Evolutionary conservation across 225 moss, liverwort and hornwort species (phyloP).

Genomic region (Thuidium tamariscinum): DNA sequence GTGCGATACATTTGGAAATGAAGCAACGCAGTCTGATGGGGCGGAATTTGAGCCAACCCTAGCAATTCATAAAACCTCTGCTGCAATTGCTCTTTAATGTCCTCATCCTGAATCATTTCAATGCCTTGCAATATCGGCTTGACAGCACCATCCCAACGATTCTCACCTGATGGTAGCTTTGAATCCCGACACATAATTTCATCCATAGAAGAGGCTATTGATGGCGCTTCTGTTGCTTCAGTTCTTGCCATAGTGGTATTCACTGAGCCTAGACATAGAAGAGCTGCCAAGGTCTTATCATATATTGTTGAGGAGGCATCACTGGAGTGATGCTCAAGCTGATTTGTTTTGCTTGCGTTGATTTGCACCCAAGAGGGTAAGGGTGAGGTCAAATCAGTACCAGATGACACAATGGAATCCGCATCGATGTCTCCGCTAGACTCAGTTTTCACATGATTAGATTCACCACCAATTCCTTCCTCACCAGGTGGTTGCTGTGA

Average conservation of each 20-base stretch:
- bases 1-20: constrained; percentile 54
- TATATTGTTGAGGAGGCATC: background rate
- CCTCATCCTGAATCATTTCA: constrained; percentile 19
- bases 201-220: background rate
- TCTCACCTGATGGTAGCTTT: background rate
- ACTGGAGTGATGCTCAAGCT: background rate
- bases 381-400: background rate
- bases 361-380: constrained; percentile 8
- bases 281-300: background rate
- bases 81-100: constrained; percentile 18
- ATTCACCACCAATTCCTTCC: background rate
- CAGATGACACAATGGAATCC: background rate
- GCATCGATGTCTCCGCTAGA: background rate
- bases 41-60: constrained; percentile 37
- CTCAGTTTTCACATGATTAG: background rate
- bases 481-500: background rate
- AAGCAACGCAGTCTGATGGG: constrained; percentile 67
- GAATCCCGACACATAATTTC: background rate
- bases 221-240: background rate
- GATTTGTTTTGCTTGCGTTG: background rate
- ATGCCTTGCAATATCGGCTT: constrained; percentile 31
- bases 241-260: background rate
- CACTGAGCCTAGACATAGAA: constrained; percentile 8
- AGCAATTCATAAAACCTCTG: constrained; percentile 22
- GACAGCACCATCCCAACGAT: constrained; percentile 52